These are phyloP conservation scores for Hypoxylon trugodes DNA, from an alignment of 495 filamentous ascomycete species.

Conservation along the genomic window DNA sequence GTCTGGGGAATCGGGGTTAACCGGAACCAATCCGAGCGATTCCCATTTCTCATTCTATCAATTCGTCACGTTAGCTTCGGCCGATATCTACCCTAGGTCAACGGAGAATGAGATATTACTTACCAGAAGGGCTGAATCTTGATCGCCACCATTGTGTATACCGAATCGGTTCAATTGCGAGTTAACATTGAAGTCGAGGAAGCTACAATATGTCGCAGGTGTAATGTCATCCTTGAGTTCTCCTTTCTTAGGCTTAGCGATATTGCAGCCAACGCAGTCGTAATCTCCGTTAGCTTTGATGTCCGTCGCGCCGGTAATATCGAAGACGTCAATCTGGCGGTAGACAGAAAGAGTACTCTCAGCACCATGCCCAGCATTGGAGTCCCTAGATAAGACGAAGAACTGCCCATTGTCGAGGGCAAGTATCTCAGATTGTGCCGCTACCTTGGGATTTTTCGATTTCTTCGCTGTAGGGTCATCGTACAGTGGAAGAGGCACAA, in stretches of 20 bases:
- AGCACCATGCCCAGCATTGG: slow-evolving; percentile 66
- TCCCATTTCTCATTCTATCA: slow-evolving; percentile 83
- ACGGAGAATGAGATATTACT: background rate
- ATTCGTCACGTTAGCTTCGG: background rate
- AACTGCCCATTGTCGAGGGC: slow-evolving; percentile 70
- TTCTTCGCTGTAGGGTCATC: slow-evolving; percentile 48
- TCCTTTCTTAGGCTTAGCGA: slow-evolving; percentile 54
- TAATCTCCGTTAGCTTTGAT: slow-evolving; percentile 62
- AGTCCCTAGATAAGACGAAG: slow-evolving; percentile 75
- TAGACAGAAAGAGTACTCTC: slow-evolving; percentile 64
- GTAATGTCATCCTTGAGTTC: slow-evolving; percentile 64
- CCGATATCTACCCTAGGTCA: background rate
- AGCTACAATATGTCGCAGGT: slow-evolving; percentile 72
- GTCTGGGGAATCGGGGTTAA: slow-evolving; percentile 53
- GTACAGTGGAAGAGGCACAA: slow-evolving; percentile 71
- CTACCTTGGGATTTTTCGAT: slow-evolving; percentile 54
- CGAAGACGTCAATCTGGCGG: slow-evolving; percentile 78
- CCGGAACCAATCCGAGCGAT: slow-evolving; percentile 70
- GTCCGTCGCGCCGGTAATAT: slow-evolving; percentile 71
- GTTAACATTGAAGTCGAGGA: slow-evolving; percentile 78
- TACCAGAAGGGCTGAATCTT: slow-evolving; percentile 38
- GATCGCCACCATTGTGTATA: slow-evolving; percentile 67
- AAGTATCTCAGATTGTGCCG: slow-evolving; percentile 78
- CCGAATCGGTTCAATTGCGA: slow-evolving; percentile 72
- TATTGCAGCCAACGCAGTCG: slow-evolving; percentile 53